A percentile compares a stretch with the other conserved stretches of the same genome.
Conservation (phyloP, 768 basidiomycete species). For the Exidia glandulosa region DNA sequence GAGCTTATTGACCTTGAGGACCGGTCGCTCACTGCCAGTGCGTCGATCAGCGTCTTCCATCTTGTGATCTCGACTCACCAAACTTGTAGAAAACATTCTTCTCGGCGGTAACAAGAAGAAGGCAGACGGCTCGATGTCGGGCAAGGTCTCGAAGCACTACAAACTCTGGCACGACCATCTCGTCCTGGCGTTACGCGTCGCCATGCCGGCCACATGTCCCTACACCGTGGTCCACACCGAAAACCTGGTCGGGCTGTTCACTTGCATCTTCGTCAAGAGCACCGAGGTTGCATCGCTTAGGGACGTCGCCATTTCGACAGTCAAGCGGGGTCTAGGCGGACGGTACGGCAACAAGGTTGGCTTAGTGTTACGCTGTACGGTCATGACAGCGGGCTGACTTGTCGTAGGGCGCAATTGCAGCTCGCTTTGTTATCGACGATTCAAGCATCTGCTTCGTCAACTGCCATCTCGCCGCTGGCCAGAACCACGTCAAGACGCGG, state of each 20-base stretch:
- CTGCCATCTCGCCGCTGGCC: conserved; percentile 94
- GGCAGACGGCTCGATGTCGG: conserved; percentile 35
- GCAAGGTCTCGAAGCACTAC: conserved; percentile 80
- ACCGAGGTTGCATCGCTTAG: conserved; percentile 45
- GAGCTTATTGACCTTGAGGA: conserved; percentile 94
- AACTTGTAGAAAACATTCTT: conserved; percentile 57
- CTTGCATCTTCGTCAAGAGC: conserved; percentile 45
- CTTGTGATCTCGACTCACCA: neutral
- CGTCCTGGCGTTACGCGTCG: conserved; percentile 54
- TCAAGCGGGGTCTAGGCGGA: conserved; percentile 90
- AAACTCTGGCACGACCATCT: conserved; percentile 83
- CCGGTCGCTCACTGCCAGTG: conserved; percentile 75
- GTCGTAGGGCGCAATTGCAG: conserved; percentile 75
- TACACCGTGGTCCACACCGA: conserved; percentile 80
- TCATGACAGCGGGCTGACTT: neutral
- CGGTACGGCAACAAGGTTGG: conserved; percentile 90
- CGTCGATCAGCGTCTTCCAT: conserved; percentile 9
- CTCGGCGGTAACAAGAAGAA: conserved; percentile 65
- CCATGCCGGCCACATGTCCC: conserved; percentile 60
- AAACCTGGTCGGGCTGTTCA: conserved; percentile 83
- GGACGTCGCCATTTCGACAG: conserved; percentile 62
- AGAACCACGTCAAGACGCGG: conserved; percentile 66
- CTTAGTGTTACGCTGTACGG: neutral
- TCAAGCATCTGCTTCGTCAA: conserved; percentile 93
- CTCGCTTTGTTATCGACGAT: conserved; percentile 82